Evolutionary conservation across 495 filamentous ascomycete genomes (phyloP).

Genomic region (Penicillium silybi): DNA sequence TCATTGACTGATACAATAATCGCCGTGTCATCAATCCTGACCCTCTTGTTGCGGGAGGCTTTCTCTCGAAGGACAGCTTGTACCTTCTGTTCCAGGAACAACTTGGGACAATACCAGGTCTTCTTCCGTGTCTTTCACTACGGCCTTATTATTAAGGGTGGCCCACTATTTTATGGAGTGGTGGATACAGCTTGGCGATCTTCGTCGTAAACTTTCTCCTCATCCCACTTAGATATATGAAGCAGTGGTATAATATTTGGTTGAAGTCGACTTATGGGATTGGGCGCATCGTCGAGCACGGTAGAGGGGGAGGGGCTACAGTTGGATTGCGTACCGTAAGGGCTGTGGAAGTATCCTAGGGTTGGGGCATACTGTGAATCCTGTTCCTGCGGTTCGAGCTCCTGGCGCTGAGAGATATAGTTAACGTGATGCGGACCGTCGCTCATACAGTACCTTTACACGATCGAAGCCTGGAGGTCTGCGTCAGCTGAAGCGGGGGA

Average conservation of each 20-base stretch:
- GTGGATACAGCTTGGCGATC: constrained; percentile 26
- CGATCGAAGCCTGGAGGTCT: neutral
- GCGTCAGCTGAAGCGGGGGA: neutral
- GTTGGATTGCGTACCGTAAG: neutral
- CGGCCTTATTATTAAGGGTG: constrained; percentile 24
- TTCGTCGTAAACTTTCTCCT: constrained; percentile 21
- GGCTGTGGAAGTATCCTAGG: neutral
- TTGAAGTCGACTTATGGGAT: neutral
- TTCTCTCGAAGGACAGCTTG: constrained; percentile 3
- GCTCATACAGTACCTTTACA: neutral
- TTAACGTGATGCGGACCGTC: neutral
- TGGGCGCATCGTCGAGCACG: neutral
- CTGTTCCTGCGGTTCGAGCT: neutral
- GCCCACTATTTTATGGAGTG: constrained; percentile 34
- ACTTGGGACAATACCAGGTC: constrained; percentile 14
- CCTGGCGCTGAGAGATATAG: neutral
- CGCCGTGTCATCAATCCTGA: constrained; percentile 4
- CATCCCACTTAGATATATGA: neutral
- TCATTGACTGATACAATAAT: constrained; percentile 15
- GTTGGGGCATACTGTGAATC: neutral
- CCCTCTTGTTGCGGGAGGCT: neutral
- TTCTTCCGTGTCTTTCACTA: constrained; percentile 23
- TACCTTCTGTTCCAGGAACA: constrained; percentile 4
- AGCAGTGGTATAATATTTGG: neutral
- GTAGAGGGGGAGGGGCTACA: neutral